Base-by-base conservation (phyloP, 208 protist genomes). In the Phytomonas serpens region DNA sequence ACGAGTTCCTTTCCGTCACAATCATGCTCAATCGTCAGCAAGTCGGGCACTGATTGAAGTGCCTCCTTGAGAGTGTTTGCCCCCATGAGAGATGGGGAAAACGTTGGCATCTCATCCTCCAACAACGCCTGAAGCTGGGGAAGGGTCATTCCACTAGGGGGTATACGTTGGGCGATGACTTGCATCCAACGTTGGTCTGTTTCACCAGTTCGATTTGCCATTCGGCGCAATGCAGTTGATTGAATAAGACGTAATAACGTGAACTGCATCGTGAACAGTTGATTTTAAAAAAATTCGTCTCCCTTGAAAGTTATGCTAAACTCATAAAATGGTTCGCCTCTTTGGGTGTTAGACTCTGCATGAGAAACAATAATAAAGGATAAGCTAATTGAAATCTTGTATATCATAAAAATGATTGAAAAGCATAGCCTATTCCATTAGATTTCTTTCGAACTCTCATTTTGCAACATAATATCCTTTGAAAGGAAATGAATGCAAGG, bases 121-220 rank as follows among this genome's bases (percentile, higher is more conserved):
- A 91, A 30, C 13, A 93, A 69, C 1, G 78, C 82, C 68, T 85
- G 84, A 61, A 93, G 73, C 61, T 89, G 85, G n/a, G 85, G 75
- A 16, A 74, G 69, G 67, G 70, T 82, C 23, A 86, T 57, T 7
- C 85, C 85, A 1, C 66, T 61, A 2, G 69, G 13, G 2, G 83
- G 83, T 5, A 93, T 51, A 5, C 84, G 85, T 14, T 69, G 69
- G 0, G 85, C 80, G 36, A 93, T 77, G 29, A 71, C 71, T 13
- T 52, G 32, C 52, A 91, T 73, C 72, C 66, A 77, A 7, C 62
- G 10, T 23, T 61, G 72, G 0, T n/a, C 61, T 6, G 52, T 67
- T 7, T 30, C 62, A 9, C 62, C 16, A 14, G 27, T 27, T 6
- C 19, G 14, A 38, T 33, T 66, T 23, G 62, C 62, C 1, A 38